Evolutionary conservation across 495 filamentous ascomycete genomes (phyloP).

Genomic region (Xylaria telfairii): DNA sequence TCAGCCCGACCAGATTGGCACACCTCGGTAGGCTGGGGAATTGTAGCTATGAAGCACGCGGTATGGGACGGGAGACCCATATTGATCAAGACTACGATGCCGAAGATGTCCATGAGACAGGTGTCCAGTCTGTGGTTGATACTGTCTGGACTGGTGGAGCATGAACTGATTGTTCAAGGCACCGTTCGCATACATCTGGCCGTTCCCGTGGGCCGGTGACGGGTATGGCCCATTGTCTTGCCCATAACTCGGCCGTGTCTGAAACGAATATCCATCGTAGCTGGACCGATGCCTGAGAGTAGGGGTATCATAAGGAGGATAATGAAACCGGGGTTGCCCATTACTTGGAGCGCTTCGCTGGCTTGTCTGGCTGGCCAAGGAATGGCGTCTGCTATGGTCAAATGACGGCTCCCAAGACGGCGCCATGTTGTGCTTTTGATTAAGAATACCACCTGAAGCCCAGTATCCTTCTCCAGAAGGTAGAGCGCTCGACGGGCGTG

Average conservation of each 20-base stretch:
- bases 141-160: constrained; percentile 38
- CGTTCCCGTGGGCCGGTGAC: constrained; percentile 45
- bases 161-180: constrained; percentile 42
- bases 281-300: constrained; percentile 48
- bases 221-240: constrained; percentile 37
- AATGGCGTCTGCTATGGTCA: constrained; percentile 39
- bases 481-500: constrained; percentile 34
- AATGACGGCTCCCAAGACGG: constrained; percentile 35
- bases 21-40: constrained; percentile 53
- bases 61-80: constrained; percentile 43
- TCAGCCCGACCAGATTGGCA: constrained; percentile 52
- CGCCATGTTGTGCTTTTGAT: constrained; percentile 38
- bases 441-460: constrained; percentile 39
- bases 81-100: constrained; percentile 44
- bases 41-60: constrained; percentile 57
- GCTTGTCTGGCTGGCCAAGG: constrained; percentile 36
- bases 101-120: constrained; percentile 45
- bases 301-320: constrained; percentile 33
- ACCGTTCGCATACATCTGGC: constrained; percentile 36
- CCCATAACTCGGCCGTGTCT: constrained; percentile 26
- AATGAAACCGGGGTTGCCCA: constrained; percentile 30
- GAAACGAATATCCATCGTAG: constrained; percentile 46
- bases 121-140: constrained; percentile 38
- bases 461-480: constrained; percentile 24
- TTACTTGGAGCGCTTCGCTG: constrained; percentile 32